Conservation (phyloP, 2,329 filamentous ascomycete genomes). For the Cercospora nicotianae region DNA sequence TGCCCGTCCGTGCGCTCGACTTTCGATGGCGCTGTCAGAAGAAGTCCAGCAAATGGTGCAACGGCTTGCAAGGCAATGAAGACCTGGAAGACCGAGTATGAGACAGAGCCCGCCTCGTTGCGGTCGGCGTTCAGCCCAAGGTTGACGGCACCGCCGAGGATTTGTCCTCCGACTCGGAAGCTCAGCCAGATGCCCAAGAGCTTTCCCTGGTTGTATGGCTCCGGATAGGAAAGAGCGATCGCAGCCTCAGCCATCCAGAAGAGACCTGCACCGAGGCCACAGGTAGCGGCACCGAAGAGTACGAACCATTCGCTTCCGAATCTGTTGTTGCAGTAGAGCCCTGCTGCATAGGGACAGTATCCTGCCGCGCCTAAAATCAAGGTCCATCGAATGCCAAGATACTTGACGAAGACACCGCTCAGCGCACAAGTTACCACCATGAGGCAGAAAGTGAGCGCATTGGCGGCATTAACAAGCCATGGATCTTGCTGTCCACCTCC, state of each 20-base stretch:
- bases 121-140: conserved; percentile 63
- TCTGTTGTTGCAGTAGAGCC: conserved; percentile 70
- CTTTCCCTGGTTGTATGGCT: conserved; percentile 65
- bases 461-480: conserved; percentile 68
- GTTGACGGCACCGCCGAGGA: conserved; percentile 71
- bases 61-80: conserved; percentile 70
- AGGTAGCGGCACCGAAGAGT: conserved; percentile 66
- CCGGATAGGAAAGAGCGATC: conserved; percentile 70
- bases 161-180: conserved; percentile 63
- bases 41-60: conserved; percentile 63
- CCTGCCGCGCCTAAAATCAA: conserved; percentile 71
- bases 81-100: conserved; percentile 66
- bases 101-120: conserved; percentile 62
- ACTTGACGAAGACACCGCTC: conserved; percentile 62
- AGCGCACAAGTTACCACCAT: conserved; percentile 72
- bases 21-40: conserved; percentile 61
- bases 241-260: conserved; percentile 77
- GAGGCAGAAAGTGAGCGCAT: conserved; percentile 69
- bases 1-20: conserved; percentile 67
- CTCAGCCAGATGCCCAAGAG: conserved; percentile 69
- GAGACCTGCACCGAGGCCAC: conserved; percentile 68
- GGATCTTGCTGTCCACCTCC: conserved; percentile 67
- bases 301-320: conserved; percentile 69
- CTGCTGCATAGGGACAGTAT: conserved; percentile 70
- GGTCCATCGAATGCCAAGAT: conserved; percentile 69